Conservation (phyloP, 768 basidiomycete species). For the Psilocybe sp. region DNA sequence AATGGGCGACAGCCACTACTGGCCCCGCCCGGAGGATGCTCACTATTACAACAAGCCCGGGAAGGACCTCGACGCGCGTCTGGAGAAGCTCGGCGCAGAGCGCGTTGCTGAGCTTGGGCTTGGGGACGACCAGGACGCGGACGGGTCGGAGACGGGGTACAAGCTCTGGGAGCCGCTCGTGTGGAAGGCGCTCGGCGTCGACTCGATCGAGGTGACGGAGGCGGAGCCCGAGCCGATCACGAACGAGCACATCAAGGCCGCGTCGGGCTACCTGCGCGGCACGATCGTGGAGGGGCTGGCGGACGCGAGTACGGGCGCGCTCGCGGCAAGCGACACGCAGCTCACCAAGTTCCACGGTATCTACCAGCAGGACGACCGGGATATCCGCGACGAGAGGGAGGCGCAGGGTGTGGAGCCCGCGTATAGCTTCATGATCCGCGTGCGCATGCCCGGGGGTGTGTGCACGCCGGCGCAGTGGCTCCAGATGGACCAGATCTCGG, state of each 20-base stretch:
- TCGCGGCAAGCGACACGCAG: conserved; percentile 88
- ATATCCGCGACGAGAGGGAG: conserved; percentile 95
- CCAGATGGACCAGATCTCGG: conserved; percentile 93
- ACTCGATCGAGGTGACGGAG: conserved; percentile 82
- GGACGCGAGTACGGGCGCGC: conserved; percentile 85
- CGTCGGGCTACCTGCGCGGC: conserved; percentile 88
- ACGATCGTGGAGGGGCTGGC: conserved; percentile 91
- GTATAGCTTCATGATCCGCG: conserved; percentile 98
- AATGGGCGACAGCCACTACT: conserved; percentile 98
- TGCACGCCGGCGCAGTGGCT: conserved; percentile 92
- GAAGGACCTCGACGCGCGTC: conserved; percentile 82
- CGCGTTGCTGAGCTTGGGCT: conserved; percentile 76
- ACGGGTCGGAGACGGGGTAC: conserved; percentile 95
- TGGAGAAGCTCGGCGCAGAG: conserved; percentile 78
- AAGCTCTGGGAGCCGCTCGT: conserved; percentile 90
- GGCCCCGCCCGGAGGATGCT: conserved; percentile 96
- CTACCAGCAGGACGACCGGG: conserved; percentile 96
- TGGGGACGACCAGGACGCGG: conserved; percentile 96
- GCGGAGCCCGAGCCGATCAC: conserved; percentile 96
- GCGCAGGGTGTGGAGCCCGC: conserved; percentile 93
- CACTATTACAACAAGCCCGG: conserved; percentile 97
- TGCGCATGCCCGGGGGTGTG: conserved; percentile 94
- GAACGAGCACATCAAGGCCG: conserved; percentile 99
- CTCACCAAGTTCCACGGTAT: conserved; percentile 98
- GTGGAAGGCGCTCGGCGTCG: conserved; percentile 95